These are phyloP conservation scores for Vicia sativa DNA, from an alignment of 306 rosid species.

Conservation along the genomic window DNA sequence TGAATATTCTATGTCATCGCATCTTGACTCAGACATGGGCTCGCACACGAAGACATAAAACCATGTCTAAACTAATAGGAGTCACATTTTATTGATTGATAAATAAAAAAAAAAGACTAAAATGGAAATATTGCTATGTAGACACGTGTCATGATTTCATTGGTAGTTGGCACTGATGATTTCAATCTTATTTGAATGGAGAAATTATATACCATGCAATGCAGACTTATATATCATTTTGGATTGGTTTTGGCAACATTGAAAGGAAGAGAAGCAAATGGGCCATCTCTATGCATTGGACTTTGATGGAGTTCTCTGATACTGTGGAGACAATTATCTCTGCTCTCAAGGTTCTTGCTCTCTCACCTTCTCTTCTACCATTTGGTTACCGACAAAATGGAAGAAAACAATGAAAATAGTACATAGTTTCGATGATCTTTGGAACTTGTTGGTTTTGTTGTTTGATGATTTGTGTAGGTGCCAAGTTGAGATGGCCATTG, in stretches of 20 bases:
- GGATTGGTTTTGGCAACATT: slow-evolving; percentile 31
- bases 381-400: slow-evolving; percentile 25
- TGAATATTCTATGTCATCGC: neutral
- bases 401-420: neutral
- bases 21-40: neutral
- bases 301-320: slow-evolving; percentile 48
- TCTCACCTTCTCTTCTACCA: slow-evolving; percentile 8
- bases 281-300: slow-evolving; percentile 48
- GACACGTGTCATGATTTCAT: slow-evolving; percentile 42
- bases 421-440: neutral
- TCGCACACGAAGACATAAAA: neutral
- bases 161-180: slow-evolving; percentile 5
- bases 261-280: slow-evolving; percentile 38
- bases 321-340: slow-evolving; percentile 43
- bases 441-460: neutral
- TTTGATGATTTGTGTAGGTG: slow-evolving; percentile 53
- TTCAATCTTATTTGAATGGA: slow-evolving; percentile 40
- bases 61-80: neutral
- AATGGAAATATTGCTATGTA: neutral
- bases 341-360: slow-evolving; percentile 41
- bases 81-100: neutral
- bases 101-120: neutral
- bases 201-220: slow-evolving; percentile 30
- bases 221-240: slow-evolving; percentile 27
- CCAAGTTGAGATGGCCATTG: slow-evolving; percentile 76